A percentile compares a stretch with the other conserved stretches of the same genome.
These are phyloP conservation scores for Wickerhamomyces subpelliculosus DNA, from an alignment of 805 yeast species.

Conservation along the genomic window DNA sequence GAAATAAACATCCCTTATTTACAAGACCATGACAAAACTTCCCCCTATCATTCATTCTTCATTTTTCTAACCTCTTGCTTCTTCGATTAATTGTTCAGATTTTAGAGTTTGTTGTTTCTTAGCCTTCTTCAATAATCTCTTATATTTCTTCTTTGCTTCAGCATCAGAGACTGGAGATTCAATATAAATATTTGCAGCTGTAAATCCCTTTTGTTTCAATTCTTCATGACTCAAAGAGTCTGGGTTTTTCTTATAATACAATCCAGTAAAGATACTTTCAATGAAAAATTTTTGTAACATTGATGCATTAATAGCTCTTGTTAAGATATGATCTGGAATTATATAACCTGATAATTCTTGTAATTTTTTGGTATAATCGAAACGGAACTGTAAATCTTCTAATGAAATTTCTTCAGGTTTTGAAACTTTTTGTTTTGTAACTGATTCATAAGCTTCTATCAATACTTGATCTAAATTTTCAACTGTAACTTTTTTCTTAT, in stretches of 20 bases:
- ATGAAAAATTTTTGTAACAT: constrained; percentile 22
- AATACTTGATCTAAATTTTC: constrained; percentile 21
- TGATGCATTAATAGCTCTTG: constrained; percentile 23
- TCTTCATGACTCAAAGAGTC: constrained; percentile 11
- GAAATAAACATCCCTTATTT: too few relatives aligned
- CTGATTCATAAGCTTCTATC: constrained; percentile 9
- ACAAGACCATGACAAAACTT: too few relatives aligned
- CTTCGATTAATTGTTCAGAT: constrained; percentile 16
- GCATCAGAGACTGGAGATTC: constrained; percentile 14
- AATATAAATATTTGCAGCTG: constrained; percentile 19
- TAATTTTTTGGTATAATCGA: constrained; percentile 25
- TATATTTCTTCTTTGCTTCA: constrained; percentile 18
- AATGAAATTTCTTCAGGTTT: constrained; percentile 12
- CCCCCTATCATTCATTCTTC: too few relatives aligned
- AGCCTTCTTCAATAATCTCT: constrained; percentile 18
- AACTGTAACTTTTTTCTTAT: constrained; percentile 19
- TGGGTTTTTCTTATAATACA: constrained; percentile 10
- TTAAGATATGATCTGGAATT: constrained; percentile 30
- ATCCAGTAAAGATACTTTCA: constrained; percentile 24
- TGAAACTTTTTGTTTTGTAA: constrained; percentile 4
- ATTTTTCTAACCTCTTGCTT: not conserved
- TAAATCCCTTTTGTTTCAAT: constrained; percentile 11
- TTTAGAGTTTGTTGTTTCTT: constrained; percentile 15
- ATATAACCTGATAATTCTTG: constrained; percentile 31
- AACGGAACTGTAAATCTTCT: constrained; percentile 25